Evolutionary conservation across 106 monocot genomes (phyloP).

Genomic region (Hemerocallis citrina): DNA sequence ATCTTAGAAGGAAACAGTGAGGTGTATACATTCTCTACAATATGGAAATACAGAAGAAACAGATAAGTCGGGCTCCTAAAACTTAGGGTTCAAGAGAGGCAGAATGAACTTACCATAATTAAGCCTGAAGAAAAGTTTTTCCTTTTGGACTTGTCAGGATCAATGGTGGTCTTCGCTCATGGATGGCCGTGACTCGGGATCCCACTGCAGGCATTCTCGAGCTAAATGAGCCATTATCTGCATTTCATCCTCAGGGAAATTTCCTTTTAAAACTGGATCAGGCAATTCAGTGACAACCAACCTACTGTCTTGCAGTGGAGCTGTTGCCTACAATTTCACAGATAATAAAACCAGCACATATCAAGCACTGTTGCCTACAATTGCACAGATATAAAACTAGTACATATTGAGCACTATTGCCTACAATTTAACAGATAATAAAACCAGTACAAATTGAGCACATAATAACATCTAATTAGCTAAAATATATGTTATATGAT

Average conservation of each 20-base stretch:
- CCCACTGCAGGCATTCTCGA: slow-evolving; percentile 85
- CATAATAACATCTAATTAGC: too few species aligned
- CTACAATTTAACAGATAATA: too few species aligned
- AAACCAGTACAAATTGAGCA: too few species aligned
- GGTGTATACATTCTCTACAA: not conserved
- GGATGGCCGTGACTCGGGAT: slow-evolving; percentile 72
- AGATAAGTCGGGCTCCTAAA: not conserved
- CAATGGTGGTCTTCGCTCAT: slow-evolving; percentile 82
- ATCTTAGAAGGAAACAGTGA: not conserved
- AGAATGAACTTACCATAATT: slow-evolving; percentile 25
- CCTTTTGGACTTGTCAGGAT: slow-evolving; percentile 37
- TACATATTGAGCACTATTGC: too few species aligned
- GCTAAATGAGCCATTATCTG: slow-evolving; percentile 86
- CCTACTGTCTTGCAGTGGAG: slow-evolving; percentile 49
- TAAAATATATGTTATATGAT: too few species aligned
- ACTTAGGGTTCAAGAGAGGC: not conserved
- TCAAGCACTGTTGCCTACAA: too few species aligned
- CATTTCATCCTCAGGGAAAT: slow-evolving; percentile 84
- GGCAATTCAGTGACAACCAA: slow-evolving; percentile 63
- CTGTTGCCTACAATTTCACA: slow-evolving; percentile 59
- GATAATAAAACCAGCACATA: too few species aligned
- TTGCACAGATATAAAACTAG: too few species aligned
- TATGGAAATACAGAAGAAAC: not conserved
- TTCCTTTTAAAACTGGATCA: slow-evolving; percentile 72
- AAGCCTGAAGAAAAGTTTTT: slow-evolving; percentile 38